These are phyloP conservation scores for Nematodospora valgi DNA, from an alignment of 805 yeast species.

Conservation along the genomic window DNA sequence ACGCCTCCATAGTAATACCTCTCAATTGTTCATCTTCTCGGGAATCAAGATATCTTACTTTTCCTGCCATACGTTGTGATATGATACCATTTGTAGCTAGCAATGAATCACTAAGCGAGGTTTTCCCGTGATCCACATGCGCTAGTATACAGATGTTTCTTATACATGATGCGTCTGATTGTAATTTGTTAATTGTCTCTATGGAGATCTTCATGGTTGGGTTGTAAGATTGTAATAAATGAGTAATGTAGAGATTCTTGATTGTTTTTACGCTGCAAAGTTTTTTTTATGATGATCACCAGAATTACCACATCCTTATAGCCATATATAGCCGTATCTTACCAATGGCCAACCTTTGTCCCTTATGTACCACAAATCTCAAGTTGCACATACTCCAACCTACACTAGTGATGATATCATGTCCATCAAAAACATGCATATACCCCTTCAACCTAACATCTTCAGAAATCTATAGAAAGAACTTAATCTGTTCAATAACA, in stretches of 20 bases:
- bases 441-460: conserved; percentile 32
- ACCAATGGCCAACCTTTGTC: too few relatives aligned
- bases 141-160: conserved; percentile 94
- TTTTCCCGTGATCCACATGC: conserved; percentile 98
- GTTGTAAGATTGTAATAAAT: not conserved
- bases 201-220: conserved; percentile 53
- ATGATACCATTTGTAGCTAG: conserved; percentile 95
- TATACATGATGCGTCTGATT: conserved; percentile 63
- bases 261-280: not conserved
- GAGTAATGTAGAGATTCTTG: not conserved
- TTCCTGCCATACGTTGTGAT: conserved; percentile 93
- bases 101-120: conserved; percentile 87
- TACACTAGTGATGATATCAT: conserved; percentile 22
- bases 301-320: too few relatives aligned
- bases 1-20: conserved; percentile 97
- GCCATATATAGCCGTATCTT: too few relatives aligned
- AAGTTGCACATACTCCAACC: conserved; percentile 26
- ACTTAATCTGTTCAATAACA: conserved; percentile 18
- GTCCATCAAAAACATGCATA: conserved; percentile 25
- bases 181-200: conserved; percentile 62
- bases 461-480: conserved; percentile 23
- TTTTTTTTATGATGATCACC: too few relatives aligned
- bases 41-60: conserved; percentile 87
- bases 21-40: conserved; percentile 93
- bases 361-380: conserved; percentile 23